Evolutionary conservation across 768 basidiomycete species (phyloP), one percentile per base, ranked within the genome.

Genomic region (Serendipita vermifera): DNA sequence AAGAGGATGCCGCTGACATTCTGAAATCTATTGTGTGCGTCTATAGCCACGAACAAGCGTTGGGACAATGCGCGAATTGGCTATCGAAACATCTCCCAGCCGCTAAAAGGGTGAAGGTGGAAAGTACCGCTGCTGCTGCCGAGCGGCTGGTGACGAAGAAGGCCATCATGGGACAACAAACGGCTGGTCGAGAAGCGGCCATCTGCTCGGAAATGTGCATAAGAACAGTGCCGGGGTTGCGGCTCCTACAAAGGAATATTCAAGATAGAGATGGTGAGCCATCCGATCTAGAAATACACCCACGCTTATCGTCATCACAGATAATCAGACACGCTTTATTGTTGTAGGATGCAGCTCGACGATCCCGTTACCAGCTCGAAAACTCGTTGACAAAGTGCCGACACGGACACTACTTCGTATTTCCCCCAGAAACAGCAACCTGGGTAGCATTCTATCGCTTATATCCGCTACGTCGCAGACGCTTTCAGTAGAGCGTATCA

Each of bases 311-410:
- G 1, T 26, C 5, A 20, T n/a, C 11, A 2, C 2, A 51, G 46
- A 51, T 31, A 51, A 51, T 31, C 46, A 51, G 27, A 51, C 46
- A 15, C 46, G 46, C 6, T 51, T 51, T 26, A 51, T 51, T 29
- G n/a, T 51, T 51, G 46, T 15, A 9, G 22, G 27, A 20, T 29
- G 29, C 46, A n/a, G 26, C 15, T 41, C 39, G 15, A 26, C 39
- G 15, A 41, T 5, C 6, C 9, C 17, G 9, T 41, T 26, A 6
- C 15, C 39, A 2, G 2, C 26, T 5, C 1, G 17, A n/a, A n/a
- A n/a, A n/a, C n/a, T n/a, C n/a, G n/a, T n/a, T n/a, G n/a, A n/a
- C n/a, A n/a, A n/a, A n/a, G 35, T n/a, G 35, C 35, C 35, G 35
- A 36, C 35, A 36, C 9, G n/a, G n/a, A n/a, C 35, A n/a, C 35